Evolutionary conservation across 2,329 filamentous ascomycete genomes (phyloP), one percentile per base, ranked within the genome.

Genomic region (Penicillium oxalicum): DNA sequence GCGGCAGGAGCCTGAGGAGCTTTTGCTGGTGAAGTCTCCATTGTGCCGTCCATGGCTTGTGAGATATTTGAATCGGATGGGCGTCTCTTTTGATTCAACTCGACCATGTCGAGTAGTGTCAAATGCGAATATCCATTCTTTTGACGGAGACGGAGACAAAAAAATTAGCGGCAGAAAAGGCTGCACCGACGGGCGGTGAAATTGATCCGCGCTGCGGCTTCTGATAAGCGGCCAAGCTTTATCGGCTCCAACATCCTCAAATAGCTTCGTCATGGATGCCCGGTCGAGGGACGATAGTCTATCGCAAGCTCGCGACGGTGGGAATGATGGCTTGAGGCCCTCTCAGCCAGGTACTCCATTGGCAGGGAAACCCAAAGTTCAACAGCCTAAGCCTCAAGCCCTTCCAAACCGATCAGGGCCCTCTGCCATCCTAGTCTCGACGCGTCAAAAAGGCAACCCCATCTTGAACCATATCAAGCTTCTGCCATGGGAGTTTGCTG

Each of bases 401-500:
- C 77, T 95, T 3, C 80, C 88, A 0, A 79, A 81, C 51, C 76
- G 80, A 56, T 66, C 77, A 44, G 76, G 81, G 1, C 85, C 86
- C 4, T 89, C 87, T 12, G 82, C 86, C 4, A 95, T 97, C 56
- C 78, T 95, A 18, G 91, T 97, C 28, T 96, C 91, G 33, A 86
- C 88, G 12, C 83, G 91, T 36, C 91, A 98, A 69, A 94, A 95
- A 70, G 93, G 91, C 53, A 98, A 98, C 61, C 93, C 93, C 0
- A 87, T 97, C 43, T 74, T 98, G 28, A 86, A 88, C 46, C 82
- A 85, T 68, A 81, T 98, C 60, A 84, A 86, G 51, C 84, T 86
- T 1, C 77, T 94, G 50, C 81, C 90, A 0, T 98, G 93, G 93
- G 93, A 98, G 70, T 97, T 95, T 69, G 91, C 88, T 53, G 91